These are phyloP conservation scores for Bipolaris zeicola DNA, from an alignment of 2,329 filamentous ascomycete genomes.

Conservation along the genomic window DNA sequence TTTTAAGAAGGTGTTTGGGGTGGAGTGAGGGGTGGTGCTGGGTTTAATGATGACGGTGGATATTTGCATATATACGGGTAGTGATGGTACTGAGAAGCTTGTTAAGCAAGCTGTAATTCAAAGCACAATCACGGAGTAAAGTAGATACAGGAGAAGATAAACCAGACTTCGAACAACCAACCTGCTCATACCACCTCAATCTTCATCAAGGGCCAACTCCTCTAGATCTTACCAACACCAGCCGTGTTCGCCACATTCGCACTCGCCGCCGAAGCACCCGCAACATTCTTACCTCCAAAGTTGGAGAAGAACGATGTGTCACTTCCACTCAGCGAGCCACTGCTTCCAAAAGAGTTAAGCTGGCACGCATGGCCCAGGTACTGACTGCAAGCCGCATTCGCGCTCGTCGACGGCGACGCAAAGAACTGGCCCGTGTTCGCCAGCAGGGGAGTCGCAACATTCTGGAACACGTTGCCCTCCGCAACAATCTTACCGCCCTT, in stretches of 20 bases:
- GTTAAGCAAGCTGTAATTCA: not conserved
- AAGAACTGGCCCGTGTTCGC: constrained; percentile 52
- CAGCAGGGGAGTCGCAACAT: constrained; percentile 53
- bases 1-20: constrained; percentile 11
- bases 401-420: constrained; percentile 27
- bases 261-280: constrained; percentile 36
- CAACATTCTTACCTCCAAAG: constrained; percentile 61
- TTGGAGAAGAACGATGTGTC: constrained; percentile 57
- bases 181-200: not conserved
- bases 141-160: not conserved
- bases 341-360: constrained; percentile 53
- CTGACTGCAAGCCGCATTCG: constrained; percentile 50
- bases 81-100: not conserved
- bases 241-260: constrained; percentile 27
- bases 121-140: not conserved
- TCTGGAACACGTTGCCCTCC: constrained; percentile 65
- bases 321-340: constrained; percentile 34
- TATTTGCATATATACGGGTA: not conserved
- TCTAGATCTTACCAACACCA: constrained; percentile 33
- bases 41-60: no score
- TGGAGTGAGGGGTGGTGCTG: not conserved
- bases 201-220: no score
- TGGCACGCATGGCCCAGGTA: constrained; percentile 58
- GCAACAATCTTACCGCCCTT: constrained; percentile 53
- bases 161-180: not conserved